Evolutionary conservation across 305 asterid genomes (phyloP), one percentile per base, ranked within the genome.

Genomic region (Euphrasia arctica): DNA sequence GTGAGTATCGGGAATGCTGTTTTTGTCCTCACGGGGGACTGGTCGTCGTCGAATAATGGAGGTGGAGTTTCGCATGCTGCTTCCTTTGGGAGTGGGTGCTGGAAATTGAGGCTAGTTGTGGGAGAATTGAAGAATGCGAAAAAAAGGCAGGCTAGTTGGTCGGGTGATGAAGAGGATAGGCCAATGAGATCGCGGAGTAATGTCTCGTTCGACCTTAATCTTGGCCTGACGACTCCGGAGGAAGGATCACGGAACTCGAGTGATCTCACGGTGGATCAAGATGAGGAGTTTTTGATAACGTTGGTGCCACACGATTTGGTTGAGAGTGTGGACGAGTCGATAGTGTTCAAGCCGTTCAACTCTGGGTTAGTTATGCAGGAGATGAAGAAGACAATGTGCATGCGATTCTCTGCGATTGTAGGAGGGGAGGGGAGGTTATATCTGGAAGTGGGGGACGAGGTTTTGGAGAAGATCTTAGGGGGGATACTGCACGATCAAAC

Each of bases 181-280:
- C 25, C 39, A 28, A 63, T 54, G 14, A 85, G 79, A 72, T 61
- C 76, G 4, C 74, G 88, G 58, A 85, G 56, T 64, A 88, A 83
- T 63, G 78, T 89, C n/a, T 76, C 93, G 1, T 77, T 92, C 12
- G 98, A 92, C 75, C 92, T 92, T 8, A 92, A 92, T 51, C 82
- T 80, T 5, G 81, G 87, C 0, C 4, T 51, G 56, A 2, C 25
- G 76, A 49, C 1, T 67, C 74, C 0, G 91, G 78, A 31, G 90
- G 91, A 87, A 25, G 92, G 92, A 10, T 88, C 96, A 0, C 74
- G 71, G 74, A 83, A 80, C 42, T 83, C 96, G 9, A 92, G 96
- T 27, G 98, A 82, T 54, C 80, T 89, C 62, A 89, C 98, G 7
- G 54, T 77, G 5, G 95, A 91, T 54, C 89, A 79, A 0, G 27